Conservation (phyloP, 2,329 filamentous ascomycete genomes). For the Cercospora nicotianae region DNA sequence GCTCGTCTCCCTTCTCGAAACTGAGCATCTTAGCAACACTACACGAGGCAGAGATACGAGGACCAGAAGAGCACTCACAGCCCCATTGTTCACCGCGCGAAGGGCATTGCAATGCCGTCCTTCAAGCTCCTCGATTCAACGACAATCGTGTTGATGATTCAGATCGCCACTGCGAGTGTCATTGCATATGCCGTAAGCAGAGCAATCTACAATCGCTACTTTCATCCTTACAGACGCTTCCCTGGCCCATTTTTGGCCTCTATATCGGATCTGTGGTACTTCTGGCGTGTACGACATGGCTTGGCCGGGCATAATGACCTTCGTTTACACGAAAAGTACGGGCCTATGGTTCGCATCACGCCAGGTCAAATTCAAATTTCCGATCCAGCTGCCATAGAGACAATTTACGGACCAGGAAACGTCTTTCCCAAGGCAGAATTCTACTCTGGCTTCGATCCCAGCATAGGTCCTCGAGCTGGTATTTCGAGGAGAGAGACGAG, state of each 20-base stretch:
- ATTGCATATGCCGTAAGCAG: constrained; percentile 1
- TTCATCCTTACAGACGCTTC: constrained; percentile 45
- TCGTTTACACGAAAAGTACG: constrained; percentile 42
- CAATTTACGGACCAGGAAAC: constrained; percentile 40
- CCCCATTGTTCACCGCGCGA: not conserved
- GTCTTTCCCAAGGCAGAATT: constrained; percentile 27
- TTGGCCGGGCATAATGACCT: constrained; percentile 3
- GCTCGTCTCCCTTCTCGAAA: not conserved
- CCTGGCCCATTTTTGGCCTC: constrained; percentile 41
- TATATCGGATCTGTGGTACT: constrained; percentile 21
- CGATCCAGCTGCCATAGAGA: constrained; percentile 43
- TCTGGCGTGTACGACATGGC: constrained; percentile 7
- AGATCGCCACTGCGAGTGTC: not conserved
- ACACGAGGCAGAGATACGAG: not conserved
- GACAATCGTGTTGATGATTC: not conserved
- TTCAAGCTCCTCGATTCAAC: not conserved
- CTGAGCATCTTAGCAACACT: not conserved
- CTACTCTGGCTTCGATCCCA: constrained; percentile 14
- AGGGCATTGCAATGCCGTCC: not conserved
- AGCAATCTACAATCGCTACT: constrained; percentile 44
- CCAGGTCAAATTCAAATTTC: constrained; percentile 51
- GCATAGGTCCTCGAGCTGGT: constrained; percentile 9
- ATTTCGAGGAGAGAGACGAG: constrained; percentile 14
- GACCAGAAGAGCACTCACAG: not conserved
- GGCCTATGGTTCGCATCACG: constrained; percentile 48